Conservation (phyloP, 768 basidiomycete genomes). For the Xerocomellus dryophilus region DNA sequence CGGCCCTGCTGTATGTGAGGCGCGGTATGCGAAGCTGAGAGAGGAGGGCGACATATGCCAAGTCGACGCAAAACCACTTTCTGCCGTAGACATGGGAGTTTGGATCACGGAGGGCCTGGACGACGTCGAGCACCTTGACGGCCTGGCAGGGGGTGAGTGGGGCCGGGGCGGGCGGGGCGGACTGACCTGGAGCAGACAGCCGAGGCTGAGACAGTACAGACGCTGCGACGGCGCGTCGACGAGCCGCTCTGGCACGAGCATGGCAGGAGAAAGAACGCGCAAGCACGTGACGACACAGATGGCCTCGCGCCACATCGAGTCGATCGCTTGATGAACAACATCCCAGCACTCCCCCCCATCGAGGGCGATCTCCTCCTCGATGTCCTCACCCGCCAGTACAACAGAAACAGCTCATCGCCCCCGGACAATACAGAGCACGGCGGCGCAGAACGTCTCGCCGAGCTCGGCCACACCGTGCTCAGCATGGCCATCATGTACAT, state of each 20-base stretch:
- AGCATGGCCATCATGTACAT: conserved; percentile 51
- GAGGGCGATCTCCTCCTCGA: conserved; percentile 58
- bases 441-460: conserved; percentile 56
- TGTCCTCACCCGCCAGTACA: conserved; percentile 50
- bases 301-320: not conserved
- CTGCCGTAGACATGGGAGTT: conserved; percentile 45
- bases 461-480: conserved; percentile 53
- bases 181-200: conserved; percentile 71
- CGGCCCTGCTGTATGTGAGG: conserved; percentile 61
- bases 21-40: conserved; percentile 71
- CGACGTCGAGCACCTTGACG: conserved; percentile 70
- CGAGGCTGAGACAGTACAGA: conserved; percentile 72
- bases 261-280: conserved; percentile 6
- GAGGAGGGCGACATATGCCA: conserved; percentile 55
- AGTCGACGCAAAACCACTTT: conserved; percentile 76
- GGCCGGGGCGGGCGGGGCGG: rapidly evolving
- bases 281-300: conserved; percentile 17
- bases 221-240: conserved; percentile 78
- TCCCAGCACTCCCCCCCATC: conserved; percentile 53
- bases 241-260: conserved; percentile 68
- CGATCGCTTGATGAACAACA: conserved; percentile 26
- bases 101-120: conserved; percentile 47
- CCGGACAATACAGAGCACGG: conserved; percentile 50
- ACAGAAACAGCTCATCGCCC: conserved; percentile 27
- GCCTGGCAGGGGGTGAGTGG: conserved; percentile 44